Evolutionary conservation across 257 asterid species (phyloP).

Genomic region (Eustoma russellianum): DNA sequence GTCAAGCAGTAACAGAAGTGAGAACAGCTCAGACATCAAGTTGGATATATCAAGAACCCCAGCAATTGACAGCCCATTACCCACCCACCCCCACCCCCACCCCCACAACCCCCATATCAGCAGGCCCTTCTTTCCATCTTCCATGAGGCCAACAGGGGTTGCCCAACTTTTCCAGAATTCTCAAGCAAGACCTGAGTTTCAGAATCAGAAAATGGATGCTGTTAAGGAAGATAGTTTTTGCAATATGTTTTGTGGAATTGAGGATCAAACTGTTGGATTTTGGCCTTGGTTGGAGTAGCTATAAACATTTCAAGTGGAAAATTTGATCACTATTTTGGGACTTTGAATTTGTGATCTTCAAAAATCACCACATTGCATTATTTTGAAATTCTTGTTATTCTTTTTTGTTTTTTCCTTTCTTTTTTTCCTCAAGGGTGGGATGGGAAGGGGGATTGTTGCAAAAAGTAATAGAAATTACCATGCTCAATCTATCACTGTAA

Average conservation of each 20-base stretch:
- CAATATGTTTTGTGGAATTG: constrained; percentile 76
- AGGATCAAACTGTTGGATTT: constrained; percentile 70
- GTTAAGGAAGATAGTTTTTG: constrained; percentile 82
- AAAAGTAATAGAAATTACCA: no score
- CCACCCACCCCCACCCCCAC: no score
- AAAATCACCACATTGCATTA: constrained; percentile 5
- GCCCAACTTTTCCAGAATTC: constrained; percentile 34
- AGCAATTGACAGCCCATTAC: constrained; percentile 53
- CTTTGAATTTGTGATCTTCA: not conserved
- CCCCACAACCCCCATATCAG: constrained; percentile 6
- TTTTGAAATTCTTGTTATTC: constrained; percentile 7
- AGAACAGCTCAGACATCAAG: constrained; percentile 83
- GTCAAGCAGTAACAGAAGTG: constrained; percentile 83
- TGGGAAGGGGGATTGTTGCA: not conserved
- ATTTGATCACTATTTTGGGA: not conserved
- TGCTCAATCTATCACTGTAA: no score
- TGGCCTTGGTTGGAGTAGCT: constrained; percentile 98
- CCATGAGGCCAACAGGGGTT: constrained; percentile 29
- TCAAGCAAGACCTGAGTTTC: constrained; percentile 34
- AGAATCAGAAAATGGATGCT: constrained; percentile 35
- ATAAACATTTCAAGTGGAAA: constrained; percentile 21
- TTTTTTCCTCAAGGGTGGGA: constrained; percentile 1
- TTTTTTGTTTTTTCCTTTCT: not conserved
- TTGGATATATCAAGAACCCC: constrained; percentile 61
- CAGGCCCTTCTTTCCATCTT: constrained; percentile 45